Base-by-base conservation (phyloP, 257 asterid genomes). In the Anisodus tanguticus region DNA sequence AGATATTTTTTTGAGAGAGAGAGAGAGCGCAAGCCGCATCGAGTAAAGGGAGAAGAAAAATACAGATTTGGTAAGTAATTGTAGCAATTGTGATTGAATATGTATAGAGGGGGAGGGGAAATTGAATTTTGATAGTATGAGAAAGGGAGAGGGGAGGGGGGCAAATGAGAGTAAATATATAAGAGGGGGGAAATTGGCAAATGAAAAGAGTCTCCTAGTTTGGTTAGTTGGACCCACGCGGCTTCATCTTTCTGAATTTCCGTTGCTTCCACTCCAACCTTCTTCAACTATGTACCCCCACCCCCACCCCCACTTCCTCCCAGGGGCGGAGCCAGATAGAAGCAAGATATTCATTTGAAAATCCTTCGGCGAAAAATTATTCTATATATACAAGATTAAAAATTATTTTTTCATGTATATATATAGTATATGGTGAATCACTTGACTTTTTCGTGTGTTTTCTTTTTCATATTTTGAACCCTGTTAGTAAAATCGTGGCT, bases 181-280 rank as follows among this genome's bases (percentile, higher is more conserved):
- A 53, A 83, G 79, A n/a, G 41, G 35, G 37, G 70, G 51, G 82
- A 54, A 59, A 10, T 0, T 62, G 85, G 79, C 26, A 59, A 77
- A 39, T 41, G 84, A 81, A 45, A 86, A 85, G 90, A 89, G 60
- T 89, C 89, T 3, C 62, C 9, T 49, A 22, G 12, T 74, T 92
- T 85, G 80, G 77, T 10, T 11, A n/a, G 53, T 82, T 81, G 94
- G 95, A 83, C 95, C 98, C 94, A 93, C 98, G 43, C 92, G 94
- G 82, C 83, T 84, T 88, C 22, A 85, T 22, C 71, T 86, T 68
- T 81, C 85, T 70, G 31, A 55, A 35, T 82, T 90, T 83, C 86
- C 91, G 55, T 92, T 80, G 84, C 95, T 91, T 93, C 66, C 87
- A 91, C 91, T 92, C 93, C 39, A 91, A 76, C 84, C 89, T 83